phyloP scores from a whole-genome alignment of 768 basidiomycete genomes.

The Boletus reticuloceps region DNA sequence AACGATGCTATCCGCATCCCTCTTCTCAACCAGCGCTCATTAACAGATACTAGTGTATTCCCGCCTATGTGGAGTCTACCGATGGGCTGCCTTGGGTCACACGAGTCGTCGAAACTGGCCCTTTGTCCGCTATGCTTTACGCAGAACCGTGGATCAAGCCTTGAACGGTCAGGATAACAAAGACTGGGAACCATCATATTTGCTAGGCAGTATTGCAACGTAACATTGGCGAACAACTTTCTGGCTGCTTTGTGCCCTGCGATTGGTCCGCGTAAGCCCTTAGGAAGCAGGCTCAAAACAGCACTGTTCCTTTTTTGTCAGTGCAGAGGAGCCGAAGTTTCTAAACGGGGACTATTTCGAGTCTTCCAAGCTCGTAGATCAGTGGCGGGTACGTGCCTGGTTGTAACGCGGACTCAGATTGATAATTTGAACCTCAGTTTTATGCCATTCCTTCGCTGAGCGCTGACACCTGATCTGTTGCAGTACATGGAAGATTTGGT shows the following conservation, averaged over 20 bases:
- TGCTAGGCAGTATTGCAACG: too few species aligned
- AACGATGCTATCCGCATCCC: slow-evolving; percentile 22
- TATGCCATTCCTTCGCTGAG: slow-evolving; percentile 56
- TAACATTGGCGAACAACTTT: too few species aligned
- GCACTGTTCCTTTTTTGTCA: too few species aligned
- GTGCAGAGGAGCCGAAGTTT: too few species aligned
- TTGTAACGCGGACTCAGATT: neutral
- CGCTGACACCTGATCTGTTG: slow-evolving; percentile 67
- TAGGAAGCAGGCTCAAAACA: too few species aligned
- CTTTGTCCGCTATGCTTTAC: slow-evolving; percentile 24
- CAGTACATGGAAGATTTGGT: slow-evolving; percentile 73
- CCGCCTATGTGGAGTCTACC: slow-evolving; percentile 25
- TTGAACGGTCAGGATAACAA: slow-evolving; percentile 18
- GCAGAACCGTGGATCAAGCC: slow-evolving; percentile 27
- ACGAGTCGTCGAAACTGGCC: slow-evolving; percentile 23
- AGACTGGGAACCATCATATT: slow-evolving; percentile 25
- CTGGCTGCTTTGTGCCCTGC: too few species aligned
- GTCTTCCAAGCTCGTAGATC: too few species aligned
- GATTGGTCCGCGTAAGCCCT: too few species aligned
- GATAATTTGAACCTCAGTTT: slow-evolving; percentile 49
- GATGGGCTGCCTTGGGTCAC: too few species aligned
- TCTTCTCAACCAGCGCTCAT: slow-evolving; percentile 23
- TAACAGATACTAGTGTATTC: slow-evolving; percentile 30
- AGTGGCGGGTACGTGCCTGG: slow-evolving; percentile 44
- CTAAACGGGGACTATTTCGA: too few species aligned